Base-by-base conservation (phyloP, 2,329 filamentous ascomycete species). In the Teratosphaeria viscida region DNA sequence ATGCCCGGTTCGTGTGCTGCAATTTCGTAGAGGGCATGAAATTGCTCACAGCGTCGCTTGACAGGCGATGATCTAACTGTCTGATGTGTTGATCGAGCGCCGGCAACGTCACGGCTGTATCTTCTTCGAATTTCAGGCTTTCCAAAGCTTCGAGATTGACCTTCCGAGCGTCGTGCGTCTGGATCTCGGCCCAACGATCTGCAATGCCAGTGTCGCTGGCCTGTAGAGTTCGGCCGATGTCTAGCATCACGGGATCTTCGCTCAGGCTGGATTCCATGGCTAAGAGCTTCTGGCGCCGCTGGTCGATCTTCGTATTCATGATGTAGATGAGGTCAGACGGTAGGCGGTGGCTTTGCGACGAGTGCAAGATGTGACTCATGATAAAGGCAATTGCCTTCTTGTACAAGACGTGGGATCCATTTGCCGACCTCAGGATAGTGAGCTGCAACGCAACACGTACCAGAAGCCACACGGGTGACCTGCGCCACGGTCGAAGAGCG, bases 381-480 rank as follows among this genome's bases (percentile, higher is more conserved):
- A 55, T 75, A 77, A 5, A 85, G 64, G 16, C 74, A 57, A 68
- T 65, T 55, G 65, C 23, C 4, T 61, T 35, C 54, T 70, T 70
- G 65, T 68, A 69, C 19, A 64, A 34, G 2, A 27, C 19, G 14
- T 53, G n/a, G 66, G 2, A 72, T 66, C 2, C 74, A 12, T 56
- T 19, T 67, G 37, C 62, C 59, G 27, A 75, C 66, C 65, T 61
- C 2, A 34, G 14, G 2, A 88, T 73, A 7, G 79, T 75, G 0
- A 84, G 77, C 55, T 84, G 78, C 1, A 82, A 65, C 0, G 78
- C 75, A 1, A 89, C 83, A 0, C 85, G 81, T 4, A 88, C 69
- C 0, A 84, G 73, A 0, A 89, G 78, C 81, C 85, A 89, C 56
- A 81, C 78, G 0, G 86, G 78, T 1, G 79, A 79, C 43, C 87